Conservation (phyloP, 169 alveolate genomes). For the Eimeria acervulina region DNA sequence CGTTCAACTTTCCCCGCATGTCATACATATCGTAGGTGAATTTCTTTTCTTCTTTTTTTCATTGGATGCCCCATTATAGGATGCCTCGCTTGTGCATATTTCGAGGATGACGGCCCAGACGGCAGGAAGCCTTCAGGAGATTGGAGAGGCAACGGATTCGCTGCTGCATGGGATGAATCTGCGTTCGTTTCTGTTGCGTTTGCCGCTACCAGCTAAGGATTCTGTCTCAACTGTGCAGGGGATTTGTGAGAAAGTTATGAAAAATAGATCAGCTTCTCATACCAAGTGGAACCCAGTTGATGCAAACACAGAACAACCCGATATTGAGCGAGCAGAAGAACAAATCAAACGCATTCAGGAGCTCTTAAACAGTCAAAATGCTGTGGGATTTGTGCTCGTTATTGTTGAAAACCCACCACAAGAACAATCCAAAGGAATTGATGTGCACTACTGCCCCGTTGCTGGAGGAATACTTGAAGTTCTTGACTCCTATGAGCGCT, state of each 20-base stretch:
- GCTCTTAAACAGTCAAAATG: slow-evolving; percentile 18
- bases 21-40: too few species aligned
- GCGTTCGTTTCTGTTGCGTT: slow-evolving; percentile 48
- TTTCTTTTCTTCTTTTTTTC: neutral
- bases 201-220: slow-evolving; percentile 47
- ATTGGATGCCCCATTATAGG: neutral
- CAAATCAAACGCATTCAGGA: slow-evolving; percentile 13
- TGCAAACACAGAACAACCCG: slow-evolving; percentile 30
- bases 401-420: slow-evolving; percentile 63
- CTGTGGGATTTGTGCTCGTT: slow-evolving; percentile 74
- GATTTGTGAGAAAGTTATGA: slow-evolving; percentile 66
- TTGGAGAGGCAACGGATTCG: slow-evolving; percentile 34
- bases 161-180: neutral
- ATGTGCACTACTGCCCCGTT: slow-evolving; percentile 73
- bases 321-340: slow-evolving; percentile 1
- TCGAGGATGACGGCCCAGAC: slow-evolving; percentile 14
- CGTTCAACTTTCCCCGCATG: too few species aligned
- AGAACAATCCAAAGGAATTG: neutral
- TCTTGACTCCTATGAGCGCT: slow-evolving; percentile 41
- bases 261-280: slow-evolving; percentile 62
- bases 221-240: slow-evolving; percentile 69
- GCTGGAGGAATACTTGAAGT: slow-evolving; percentile 78
- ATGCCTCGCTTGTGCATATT: neutral
- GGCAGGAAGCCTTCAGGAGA: slow-evolving; percentile 32
- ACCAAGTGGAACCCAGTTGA: slow-evolving; percentile 65